Evolutionary conservation across 805 yeast species (phyloP).

Genomic region (Tetrapisispora fleetii): DNA sequence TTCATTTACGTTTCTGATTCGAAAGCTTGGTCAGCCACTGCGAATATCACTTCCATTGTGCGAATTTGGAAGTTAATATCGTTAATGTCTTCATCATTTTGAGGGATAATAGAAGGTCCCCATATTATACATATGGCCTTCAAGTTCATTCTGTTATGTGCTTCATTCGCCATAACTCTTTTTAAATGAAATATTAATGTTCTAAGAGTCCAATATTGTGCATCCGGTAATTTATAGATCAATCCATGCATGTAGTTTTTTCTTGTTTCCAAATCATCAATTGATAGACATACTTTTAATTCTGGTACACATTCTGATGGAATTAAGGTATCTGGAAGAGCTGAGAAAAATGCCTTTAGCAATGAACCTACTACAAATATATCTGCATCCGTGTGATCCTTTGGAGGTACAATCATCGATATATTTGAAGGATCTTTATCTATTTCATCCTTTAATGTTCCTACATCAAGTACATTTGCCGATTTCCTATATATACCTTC

Average conservation of each 20-base stretch:
- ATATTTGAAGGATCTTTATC: constrained; percentile 66
- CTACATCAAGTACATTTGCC: constrained; percentile 68
- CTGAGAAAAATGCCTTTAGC: constrained; percentile 71
- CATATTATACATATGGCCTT: constrained; percentile 81
- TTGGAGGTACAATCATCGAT: constrained; percentile 44
- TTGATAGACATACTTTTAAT: constrained; percentile 49
- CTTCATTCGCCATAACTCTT: constrained; percentile 54
- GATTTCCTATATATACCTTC: constrained; percentile 87
- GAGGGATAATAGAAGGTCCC: constrained; percentile 82
- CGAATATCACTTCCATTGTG: constrained; percentile 75
- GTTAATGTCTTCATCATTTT: constrained; percentile 55
- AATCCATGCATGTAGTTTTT: constrained; percentile 75
- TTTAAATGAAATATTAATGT: constrained; percentile 78
- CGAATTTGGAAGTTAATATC: constrained; percentile 68
- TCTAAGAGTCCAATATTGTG: constrained; percentile 85
- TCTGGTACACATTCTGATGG: constrained; percentile 23
- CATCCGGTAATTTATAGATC: constrained; percentile 86
- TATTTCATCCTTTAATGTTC: constrained; percentile 59
- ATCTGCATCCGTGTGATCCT: constrained; percentile 62
- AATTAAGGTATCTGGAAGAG: constrained; percentile 55
- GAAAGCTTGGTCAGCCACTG: constrained; percentile 74
- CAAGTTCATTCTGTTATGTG: constrained; percentile 68
- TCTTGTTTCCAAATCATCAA: constrained; percentile 49
- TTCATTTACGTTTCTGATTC: constrained; percentile 38
- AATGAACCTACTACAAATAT: constrained; percentile 82